Conservation (phyloP, 129 eudicot species). For the Smallanthus sonchifolius region DNA sequence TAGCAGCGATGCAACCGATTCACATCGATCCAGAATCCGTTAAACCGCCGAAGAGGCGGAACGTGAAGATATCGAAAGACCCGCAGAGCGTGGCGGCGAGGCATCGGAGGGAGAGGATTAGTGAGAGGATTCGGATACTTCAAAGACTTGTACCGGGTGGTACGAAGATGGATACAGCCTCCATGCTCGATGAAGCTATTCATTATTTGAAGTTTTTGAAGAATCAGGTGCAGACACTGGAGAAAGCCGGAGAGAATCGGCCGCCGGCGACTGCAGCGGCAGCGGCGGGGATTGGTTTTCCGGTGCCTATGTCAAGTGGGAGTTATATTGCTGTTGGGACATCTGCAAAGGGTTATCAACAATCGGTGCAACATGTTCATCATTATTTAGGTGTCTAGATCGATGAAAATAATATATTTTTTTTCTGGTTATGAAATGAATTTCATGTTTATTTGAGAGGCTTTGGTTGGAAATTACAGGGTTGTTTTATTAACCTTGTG, state of each 20-base stretch:
- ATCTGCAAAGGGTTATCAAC: constrained; percentile 28
- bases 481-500: constrained; percentile 1
- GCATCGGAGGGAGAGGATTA: constrained; percentile 81
- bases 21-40: constrained; percentile 84
- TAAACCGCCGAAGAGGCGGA: constrained; percentile 72
- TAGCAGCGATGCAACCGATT: constrained; percentile 93
- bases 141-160: constrained; percentile 97
- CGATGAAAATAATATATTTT: background rate
- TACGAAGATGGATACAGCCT: constrained; percentile 94
- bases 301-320: constrained; percentile 72
- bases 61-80: constrained; percentile 84
- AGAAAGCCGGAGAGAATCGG: constrained; percentile 49
- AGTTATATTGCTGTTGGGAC: constrained; percentile 39
- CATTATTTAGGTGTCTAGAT: constrained; percentile 46
- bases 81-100: constrained; percentile 93
- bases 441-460: constrained; percentile 30
- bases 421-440: constrained; percentile 20
- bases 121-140: constrained; percentile 79
- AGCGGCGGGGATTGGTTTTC: constrained; percentile 57
- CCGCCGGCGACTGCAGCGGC: constrained; percentile 13
- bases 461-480: constrained; percentile 11
- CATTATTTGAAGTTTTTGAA: constrained; percentile 84
- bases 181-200: constrained; percentile 89
- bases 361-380: constrained; percentile 36
- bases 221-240: constrained; percentile 74